Evolutionary conservation across 345 rosid genomes (phyloP), one percentile per base, ranked within the genome.

Genomic region (Tarenaya hassleriana): DNA sequence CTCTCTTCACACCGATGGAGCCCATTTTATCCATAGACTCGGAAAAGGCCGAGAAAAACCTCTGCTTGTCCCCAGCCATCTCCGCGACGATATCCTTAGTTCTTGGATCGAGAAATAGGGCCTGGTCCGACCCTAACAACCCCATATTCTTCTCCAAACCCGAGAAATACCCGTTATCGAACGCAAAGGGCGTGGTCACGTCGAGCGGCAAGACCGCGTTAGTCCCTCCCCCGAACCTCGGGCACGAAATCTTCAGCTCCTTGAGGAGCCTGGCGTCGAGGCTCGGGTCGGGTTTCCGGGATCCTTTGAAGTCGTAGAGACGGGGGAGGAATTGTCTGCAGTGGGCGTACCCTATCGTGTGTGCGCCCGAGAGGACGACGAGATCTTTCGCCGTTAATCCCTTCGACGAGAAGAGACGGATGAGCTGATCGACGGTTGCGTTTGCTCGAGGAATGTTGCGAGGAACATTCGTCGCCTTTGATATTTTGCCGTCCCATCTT

Each of bases 331-430:
- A 91, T 7, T 89, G 61, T 0, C 61, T 3, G 69, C 96, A 87
- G 62, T 87, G 95, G 14, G 74, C 52, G 3, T 78, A 56, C 1
- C 96, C 96, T 12, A 87, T 77, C 47, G 96, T 91, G 75, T 87
- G 98, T 55, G 83, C 92, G 17, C 98, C 98, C 5, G 98, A 86
- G 21, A 84, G 88, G 42, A 96, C 94, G 0, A 90, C 97, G 0
- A 73, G 71, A 41, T 90, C 95, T 24, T 77, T 84, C 51, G 80
- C 52, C 60, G 82, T 73, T 0, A 90, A 58, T 33, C 68, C 69
- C 32, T 83, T 74, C 47, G 55, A 41, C 32, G 73, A 75, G 6
- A 86, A 68, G 16, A 72, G 56, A 45, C 56, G 1, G 37, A 86
- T 80, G 45, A 86, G 55, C 35, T 16, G 52, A 46, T 44, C 41